Evolutionary conservation across 1,284 basidiomycete genomes (phyloP).

Genomic region (Pseudozyma thailandica): DNA sequence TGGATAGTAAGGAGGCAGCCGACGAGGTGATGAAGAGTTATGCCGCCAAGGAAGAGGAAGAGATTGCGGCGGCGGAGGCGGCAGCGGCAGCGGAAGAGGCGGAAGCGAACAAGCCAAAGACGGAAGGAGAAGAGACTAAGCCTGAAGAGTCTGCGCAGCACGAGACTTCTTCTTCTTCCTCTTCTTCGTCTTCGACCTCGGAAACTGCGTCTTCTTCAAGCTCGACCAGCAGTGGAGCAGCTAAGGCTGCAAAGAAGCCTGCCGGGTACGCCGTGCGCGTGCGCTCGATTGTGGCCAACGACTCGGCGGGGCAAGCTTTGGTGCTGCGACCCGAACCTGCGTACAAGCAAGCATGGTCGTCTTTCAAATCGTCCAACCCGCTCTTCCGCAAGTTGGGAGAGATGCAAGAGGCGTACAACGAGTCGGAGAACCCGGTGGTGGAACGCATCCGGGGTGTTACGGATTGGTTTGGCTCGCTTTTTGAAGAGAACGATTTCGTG

Average conservation of each 20-base stretch:
- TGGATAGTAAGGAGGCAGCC: constrained; percentile 52
- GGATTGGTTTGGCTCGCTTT: constrained; percentile 84
- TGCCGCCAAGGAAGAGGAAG: constrained; percentile 45
- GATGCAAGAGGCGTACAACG: constrained; percentile 74
- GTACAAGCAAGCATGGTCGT: constrained; percentile 57
- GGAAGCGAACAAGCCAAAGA: constrained; percentile 6
- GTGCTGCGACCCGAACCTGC: constrained; percentile 60
- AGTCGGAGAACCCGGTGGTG: constrained; percentile 91
- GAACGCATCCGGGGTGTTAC: constrained; percentile 84
- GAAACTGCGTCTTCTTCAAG: neutral
- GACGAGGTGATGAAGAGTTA: constrained; percentile 55
- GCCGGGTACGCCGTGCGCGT: constrained; percentile 58
- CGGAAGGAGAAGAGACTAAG: constrained; percentile 12
- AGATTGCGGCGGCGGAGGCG: constrained; percentile 20
- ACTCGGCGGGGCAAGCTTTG: constrained; percentile 55
- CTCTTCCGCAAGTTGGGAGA: constrained; percentile 53
- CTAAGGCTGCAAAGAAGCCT: constrained; percentile 17
- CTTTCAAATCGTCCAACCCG: constrained; percentile 58
- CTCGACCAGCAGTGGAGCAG: neutral
- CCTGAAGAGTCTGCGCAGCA: constrained; percentile 8
- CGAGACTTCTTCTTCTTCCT: too few species aligned
- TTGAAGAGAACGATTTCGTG: constrained; percentile 97
- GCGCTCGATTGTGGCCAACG: constrained; percentile 43
- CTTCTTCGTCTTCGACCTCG: neutral
- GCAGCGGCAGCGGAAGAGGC: constrained; percentile 12